Evolutionary conservation across 495 filamentous ascomycete genomes (phyloP), one percentile per base, ranked within the genome.

Genomic region (Letharia lupina): DNA sequence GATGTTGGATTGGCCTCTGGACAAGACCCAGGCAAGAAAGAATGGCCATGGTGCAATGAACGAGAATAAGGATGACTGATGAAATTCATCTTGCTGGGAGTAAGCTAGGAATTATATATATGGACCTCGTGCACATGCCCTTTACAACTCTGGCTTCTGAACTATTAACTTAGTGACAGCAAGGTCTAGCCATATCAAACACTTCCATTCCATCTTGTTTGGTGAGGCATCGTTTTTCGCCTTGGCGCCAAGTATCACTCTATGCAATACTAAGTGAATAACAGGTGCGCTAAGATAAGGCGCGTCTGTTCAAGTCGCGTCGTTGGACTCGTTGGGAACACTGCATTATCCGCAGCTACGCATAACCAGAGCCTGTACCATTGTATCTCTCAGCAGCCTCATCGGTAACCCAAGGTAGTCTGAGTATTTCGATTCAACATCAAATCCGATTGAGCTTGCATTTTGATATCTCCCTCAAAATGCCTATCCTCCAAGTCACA

Each of bases 401-500:
- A 12, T 35, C 1, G 3, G 23, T 28, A 28, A 28, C 6, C 28
- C 1, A 52, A 35, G 52, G 28, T 35, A 35, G 28, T 35, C 18
- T 35, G 28, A 33, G 28, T 6, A 18, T 35, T 33, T 15, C 18
- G 10, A 20, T 35, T 2, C 13, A 52, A 12, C 31, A 56, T 33
- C 1, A 18, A 15, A 1, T 56, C 13, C 15, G 10, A 3, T 9
- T 56, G 13, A 33, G 4, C 28, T 33, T 35, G 52, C 52, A 16
- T 31, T 28, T 13, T 2, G 23, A 52, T 13, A 52, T 2, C 23
- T 16, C 1, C 13, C 35, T 35, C 31, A 57, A 18, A 41, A 74
- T 74, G 72, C 57, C 72, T 15, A 66, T 74, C 31, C 39, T 33
- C 0, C 57, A 67, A 42, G 65, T 74, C 41, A 31, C 42, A 33